These are phyloP conservation scores for Crinitomyces ghanaensis DNA, from an alignment of 805 yeast species.

Conservation along the genomic window DNA sequence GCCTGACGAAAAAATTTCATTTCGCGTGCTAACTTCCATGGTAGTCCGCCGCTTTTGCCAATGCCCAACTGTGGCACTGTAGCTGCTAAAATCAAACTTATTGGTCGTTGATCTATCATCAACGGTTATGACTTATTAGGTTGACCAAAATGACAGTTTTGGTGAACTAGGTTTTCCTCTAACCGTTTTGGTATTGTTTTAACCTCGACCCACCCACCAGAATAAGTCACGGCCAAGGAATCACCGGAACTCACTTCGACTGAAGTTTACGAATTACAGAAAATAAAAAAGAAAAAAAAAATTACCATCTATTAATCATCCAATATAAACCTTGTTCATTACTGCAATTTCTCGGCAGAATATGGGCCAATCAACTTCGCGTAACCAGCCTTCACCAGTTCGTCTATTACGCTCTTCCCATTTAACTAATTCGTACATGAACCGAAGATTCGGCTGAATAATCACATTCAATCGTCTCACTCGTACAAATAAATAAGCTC, in stretches of 20 bases:
- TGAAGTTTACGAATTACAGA: not conserved
- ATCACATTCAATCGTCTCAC: slow-evolving; percentile 83
- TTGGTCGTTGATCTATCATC: not conserved
- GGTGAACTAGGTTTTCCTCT: too few species aligned
- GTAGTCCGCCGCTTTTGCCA: slow-evolving; percentile 69
- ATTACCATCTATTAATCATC: slow-evolving; percentile 16
- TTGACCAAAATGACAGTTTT: too few species aligned
- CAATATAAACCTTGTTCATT: slow-evolving; percentile 57
- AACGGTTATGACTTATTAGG: not conserved
- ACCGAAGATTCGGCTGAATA: slow-evolving; percentile 84
- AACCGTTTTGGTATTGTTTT: too few species aligned
- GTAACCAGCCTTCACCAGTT: slow-evolving; percentile 21
- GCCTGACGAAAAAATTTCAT: slow-evolving; percentile 74
- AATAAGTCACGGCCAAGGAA: too few species aligned
- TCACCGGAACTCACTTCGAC: not conserved
- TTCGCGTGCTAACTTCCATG: slow-evolving; percentile 80
- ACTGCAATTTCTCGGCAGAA: slow-evolving; percentile 73
- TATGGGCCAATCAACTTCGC: slow-evolving; percentile 82
- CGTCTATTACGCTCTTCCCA: slow-evolving; percentile 38
- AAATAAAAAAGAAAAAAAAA: slow-evolving; percentile 5
- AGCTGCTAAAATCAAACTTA: slow-evolving; percentile 76
- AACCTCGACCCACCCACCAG: too few species aligned
- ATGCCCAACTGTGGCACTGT: slow-evolving; percentile 72
- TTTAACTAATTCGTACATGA: slow-evolving; percentile 81
- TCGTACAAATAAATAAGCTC: slow-evolving; percentile 81